Evolutionary conservation across 805 yeast species (phyloP), one percentile per base, ranked within the genome.

Genomic region (Suhomyces canberraensis): DNA sequence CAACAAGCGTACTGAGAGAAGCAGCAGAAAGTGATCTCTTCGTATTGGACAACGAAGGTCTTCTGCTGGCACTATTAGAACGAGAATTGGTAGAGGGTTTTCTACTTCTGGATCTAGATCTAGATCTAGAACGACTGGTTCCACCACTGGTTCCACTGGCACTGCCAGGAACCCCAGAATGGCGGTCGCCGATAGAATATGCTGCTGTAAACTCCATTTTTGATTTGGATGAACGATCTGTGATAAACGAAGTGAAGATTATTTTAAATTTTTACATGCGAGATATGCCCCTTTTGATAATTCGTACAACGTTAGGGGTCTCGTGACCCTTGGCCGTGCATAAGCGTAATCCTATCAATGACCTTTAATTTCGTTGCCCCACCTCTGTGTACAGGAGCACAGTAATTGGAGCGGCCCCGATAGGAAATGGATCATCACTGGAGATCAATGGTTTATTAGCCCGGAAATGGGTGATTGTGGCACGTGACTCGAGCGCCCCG

Each of bases 81-180:
- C 71, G 47, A 4, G 69, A 58, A 41, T 50, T 60, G 20, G 64
- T 62, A 8, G 59, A 49, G 1, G 64, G 48, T 37, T 53, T 57
- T 44, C 69, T 50, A 5, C 58, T 54, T 34, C 64, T 49, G 7
- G 66, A 56, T 25, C 65, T 46, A 8, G 73, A 68, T 17, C 73
- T 47, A 2, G 74, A 65, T 31, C 69, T 52, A 11, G 70, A 58
- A 33, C 62, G 47, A 25, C 38, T 22, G 26, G 18, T 11, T 4
- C 29, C 30, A 13, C 13, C 7, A 25, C 28, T 24, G 21, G 28
- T 11, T 4, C 28, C 19, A 13, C 24, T 21, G 16, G 15, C n/a
- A 13, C 6, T 8, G 14, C 13, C 13, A 7, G 22, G 7, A 7
- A 20, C 8, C 22, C 8, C 7, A 16, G 25, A 8, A 22, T 31